Conservation (phyloP, 176 grass and related monocot genomes). For the Rhynchospora tenuis region DNA sequence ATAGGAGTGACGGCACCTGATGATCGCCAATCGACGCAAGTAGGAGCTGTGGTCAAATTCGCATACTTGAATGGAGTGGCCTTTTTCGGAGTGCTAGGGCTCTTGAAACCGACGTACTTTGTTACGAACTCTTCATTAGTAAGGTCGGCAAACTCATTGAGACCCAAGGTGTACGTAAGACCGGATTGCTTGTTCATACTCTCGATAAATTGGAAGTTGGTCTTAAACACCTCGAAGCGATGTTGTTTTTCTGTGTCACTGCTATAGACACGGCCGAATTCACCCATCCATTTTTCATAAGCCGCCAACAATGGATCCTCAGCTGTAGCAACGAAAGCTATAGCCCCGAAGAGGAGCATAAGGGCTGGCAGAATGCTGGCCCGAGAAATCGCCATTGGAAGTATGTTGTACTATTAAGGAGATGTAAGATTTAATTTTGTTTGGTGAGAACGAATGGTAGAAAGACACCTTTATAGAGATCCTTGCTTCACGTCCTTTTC, state of each 20-base stretch:
- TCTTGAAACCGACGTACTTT: constrained; percentile 6
- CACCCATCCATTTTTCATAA: constrained; percentile 14
- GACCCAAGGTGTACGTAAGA: constrained; percentile 35
- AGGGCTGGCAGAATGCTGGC: too few relatives aligned
- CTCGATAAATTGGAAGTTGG: constrained; percentile 44
- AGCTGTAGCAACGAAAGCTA: neutral
- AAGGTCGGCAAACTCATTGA: constrained; percentile 45
- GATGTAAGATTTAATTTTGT: too few relatives aligned
- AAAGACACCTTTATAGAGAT: too few relatives aligned
- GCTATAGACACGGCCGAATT: neutral
- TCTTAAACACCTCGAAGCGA: constrained; percentile 30
- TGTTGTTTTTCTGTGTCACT: neutral
- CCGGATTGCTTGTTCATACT: constrained; percentile 39
- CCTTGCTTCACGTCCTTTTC: too few relatives aligned
- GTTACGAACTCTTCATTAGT: constrained; percentile 37
- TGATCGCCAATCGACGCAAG: neutral
- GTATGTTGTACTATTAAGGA: too few relatives aligned
- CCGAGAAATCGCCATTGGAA: too few relatives aligned
- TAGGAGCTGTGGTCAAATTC: neutral
- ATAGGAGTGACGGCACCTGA: neutral
- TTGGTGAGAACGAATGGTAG: too few relatives aligned
- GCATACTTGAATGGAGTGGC: neutral
- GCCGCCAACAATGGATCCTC: neutral
- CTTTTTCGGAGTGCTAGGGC: neutral
- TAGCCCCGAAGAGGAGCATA: too few relatives aligned